These are phyloP conservation scores for Fraxinus platypoda DNA, from an alignment of 305 asterid species.

Conservation along the genomic window DNA sequence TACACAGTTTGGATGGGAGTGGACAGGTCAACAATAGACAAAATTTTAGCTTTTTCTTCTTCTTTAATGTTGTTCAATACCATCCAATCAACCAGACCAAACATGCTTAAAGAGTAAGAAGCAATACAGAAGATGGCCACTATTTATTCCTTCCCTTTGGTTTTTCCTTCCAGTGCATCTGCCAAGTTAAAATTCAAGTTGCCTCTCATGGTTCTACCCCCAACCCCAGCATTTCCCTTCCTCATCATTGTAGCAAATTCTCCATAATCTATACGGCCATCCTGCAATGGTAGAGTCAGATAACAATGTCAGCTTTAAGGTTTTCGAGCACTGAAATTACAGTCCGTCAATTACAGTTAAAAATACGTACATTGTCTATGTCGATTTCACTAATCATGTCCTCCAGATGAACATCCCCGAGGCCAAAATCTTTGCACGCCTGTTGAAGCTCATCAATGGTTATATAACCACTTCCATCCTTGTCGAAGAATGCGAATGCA, in stretches of 20 bases:
- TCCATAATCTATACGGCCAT: conserved; percentile 84
- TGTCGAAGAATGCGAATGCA: conserved; percentile 89
- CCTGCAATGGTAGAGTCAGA: conserved; percentile 31
- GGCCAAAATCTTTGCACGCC: conserved; percentile 78
- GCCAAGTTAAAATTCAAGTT: conserved; percentile 63
- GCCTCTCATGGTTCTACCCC: conserved; percentile 72
- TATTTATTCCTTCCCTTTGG: conserved; percentile 27
- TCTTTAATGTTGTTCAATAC: background rate
- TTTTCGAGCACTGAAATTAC: background rate
- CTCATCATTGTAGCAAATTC: conserved; percentile 96
- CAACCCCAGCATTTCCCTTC: conserved; percentile 55
- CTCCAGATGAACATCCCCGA: conserved; percentile 61
- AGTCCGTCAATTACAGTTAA: background rate
- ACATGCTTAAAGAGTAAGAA: background rate
- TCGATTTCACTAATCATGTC: conserved; percentile 78
- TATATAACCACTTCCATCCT: conserved; percentile 90
- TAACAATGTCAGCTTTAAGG: background rate
- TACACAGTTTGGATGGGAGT: background rate
- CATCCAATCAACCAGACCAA: background rate
- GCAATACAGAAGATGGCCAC: background rate
- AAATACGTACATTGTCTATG: conserved; percentile 64
- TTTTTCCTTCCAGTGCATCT: conserved; percentile 55
- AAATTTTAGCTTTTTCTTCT: background rate
- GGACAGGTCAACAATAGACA: background rate
- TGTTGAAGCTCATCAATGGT: conserved; percentile 87